Base-by-base conservation (phyloP, 805 yeast species). In the Millerago galiae region DNA sequence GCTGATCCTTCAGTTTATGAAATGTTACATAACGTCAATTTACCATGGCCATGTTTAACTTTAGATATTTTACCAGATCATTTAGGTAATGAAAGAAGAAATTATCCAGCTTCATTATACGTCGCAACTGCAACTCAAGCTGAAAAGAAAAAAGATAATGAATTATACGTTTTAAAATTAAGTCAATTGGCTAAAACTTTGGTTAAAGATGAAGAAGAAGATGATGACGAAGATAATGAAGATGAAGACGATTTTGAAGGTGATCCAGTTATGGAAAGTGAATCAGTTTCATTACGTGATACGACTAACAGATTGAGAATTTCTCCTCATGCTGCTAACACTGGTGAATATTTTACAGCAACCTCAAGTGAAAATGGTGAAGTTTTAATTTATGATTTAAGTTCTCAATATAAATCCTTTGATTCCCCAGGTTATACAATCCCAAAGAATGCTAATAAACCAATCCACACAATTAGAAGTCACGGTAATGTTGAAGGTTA, bases 401-500 rank as follows among this genome's bases (percentile, higher is more conserved):
- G 84, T 15, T 71, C 88, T 7, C 96, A 89, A 55, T 68, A 74
- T 56, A 83, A 79, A 58, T 86, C 95, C 5, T 85, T 93, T 53
- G 93, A 86, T 56, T 75, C 83, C 8, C 96, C 98, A 4, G 98
- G 98, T 6, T 82, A 72, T 54, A 71, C 75, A 53, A 77, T 91
- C 49, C 84, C 95, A 39, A 90, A 89, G 59, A 65, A 74, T 14
- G 75, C 81, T 49, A 87, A 83, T 59, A 77, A 81, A 61, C 96
- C 98, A 15, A 59, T 79, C 10, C 90, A 89, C 65, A 88, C 95
- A 7, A 71, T 93, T 46, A 77, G 77, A 56, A 73, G 67, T 49
- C 99, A 93, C 61, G 97, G 97, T 18, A 82, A 83, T 51, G 95
- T 86, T n/a, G 99, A 93, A 67, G 98, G 99, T 29, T 93, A 88